phyloP scores from a whole-genome alignment of 257 asterid species.

The Paraleonurus japonicus region DNA sequence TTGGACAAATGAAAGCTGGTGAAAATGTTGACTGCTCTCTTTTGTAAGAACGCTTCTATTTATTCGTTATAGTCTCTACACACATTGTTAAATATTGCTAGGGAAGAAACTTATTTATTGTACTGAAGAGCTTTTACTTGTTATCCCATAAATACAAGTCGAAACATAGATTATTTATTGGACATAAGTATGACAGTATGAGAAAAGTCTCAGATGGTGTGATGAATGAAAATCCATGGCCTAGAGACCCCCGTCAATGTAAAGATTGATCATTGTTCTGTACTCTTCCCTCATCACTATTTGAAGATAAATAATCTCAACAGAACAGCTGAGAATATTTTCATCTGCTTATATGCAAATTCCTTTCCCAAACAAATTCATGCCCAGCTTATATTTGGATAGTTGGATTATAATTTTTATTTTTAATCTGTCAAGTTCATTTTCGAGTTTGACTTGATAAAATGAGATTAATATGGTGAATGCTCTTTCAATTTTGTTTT shows the following conservation, averaged over 20 bases:
- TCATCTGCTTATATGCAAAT: slow-evolving; percentile 61
- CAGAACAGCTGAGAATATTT: slow-evolving; percentile 49
- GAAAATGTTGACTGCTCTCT: not conserved
- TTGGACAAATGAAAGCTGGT: slow-evolving; percentile 5
- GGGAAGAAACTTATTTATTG: not conserved
- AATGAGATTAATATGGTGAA: too few species aligned
- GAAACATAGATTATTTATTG: not conserved
- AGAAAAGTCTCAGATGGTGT: too few species aligned
- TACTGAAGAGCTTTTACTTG: not conserved
- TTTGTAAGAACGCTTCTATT: not conserved
- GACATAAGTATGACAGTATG: not conserved
- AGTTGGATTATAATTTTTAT: too few species aligned
- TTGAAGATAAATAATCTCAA: slow-evolving; percentile 39
- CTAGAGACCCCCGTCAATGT: slow-evolving; percentile 56
- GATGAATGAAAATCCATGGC: too few species aligned
- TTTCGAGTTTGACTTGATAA: too few species aligned
- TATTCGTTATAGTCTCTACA: not conserved
- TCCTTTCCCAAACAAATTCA: slow-evolving; percentile 59
- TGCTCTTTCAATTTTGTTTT: too few species aligned
- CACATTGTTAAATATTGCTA: not conserved
- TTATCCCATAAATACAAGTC: not conserved
- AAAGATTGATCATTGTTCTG: slow-evolving; percentile 60
- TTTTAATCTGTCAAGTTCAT: too few species aligned
- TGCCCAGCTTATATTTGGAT: too few species aligned
- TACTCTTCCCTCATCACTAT: slow-evolving; percentile 40